Base-by-base conservation (phyloP, 2,329 filamentous ascomycete genomes). In the Trichoderma semiorbis region DNA sequence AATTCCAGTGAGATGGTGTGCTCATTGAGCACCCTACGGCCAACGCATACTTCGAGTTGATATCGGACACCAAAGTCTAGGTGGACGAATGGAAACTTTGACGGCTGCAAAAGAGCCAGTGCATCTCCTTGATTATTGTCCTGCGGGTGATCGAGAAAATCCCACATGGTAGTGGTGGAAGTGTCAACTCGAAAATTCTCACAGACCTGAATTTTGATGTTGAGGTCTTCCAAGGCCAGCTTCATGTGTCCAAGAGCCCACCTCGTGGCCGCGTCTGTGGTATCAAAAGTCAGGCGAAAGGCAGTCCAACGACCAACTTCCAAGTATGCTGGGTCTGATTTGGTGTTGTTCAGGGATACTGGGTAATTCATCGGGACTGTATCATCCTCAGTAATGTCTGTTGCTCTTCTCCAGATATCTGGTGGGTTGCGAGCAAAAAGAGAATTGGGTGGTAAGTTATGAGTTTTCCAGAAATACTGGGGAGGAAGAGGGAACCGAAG, bases 11-110 rank as follows among this genome's bases (percentile, higher is more conserved):
- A 86, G 58, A 98, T 87, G 61, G 88, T 92, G 78, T 93, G 89
- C 79, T 98, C 95, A 68, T 91, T 91, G 14, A 99, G 82, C 28
- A 90, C 85, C 0, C 91, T 90, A 32, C 92, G 89, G 0, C 95
- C 97, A n/a, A 98, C 86, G 78, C 95, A 98, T 0, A 94, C 95
- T 79, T 99, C 95, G 0, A 99, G 87, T 79, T 97, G 94, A 78
- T 98, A 99, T 18, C 93, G 88, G 1, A 97, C 88, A 1, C 89
- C 83, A 73, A 94, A 98, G 0, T 88, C 83, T 5, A 95, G 84
- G 34, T 79, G 76, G 12, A 79, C 67, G n/a, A 73, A 65, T 6
- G 69, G 64, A 7, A 72, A 57, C 1, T 70, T 69, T 14, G 73
- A 73, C 12, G 75, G 72, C 12, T 75, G 74, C 6, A 82, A 74